Evolutionary conservation across 495 filamentous ascomycete genomes (phyloP), one percentile per base, ranked within the genome.

Genomic region (Aeminium ludgeri): DNA sequence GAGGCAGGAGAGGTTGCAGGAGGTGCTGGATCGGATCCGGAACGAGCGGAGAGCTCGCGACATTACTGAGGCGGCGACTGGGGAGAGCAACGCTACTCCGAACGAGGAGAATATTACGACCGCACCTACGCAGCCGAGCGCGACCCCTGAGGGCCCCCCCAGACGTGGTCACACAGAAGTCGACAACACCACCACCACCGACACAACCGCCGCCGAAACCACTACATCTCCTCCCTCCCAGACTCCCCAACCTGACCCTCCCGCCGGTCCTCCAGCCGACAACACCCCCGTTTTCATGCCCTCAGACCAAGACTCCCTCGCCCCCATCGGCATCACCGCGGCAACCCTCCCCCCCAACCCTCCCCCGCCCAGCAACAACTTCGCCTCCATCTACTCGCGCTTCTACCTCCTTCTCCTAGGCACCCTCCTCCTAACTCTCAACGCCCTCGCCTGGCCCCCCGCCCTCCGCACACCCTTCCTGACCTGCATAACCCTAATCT

Each of bases 221-320:
- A 19, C 43, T 3, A 25, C 23, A 3, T 28, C 50, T 17, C 38
- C 60, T 5, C 30, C 7, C 52, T 53, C 5, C 47, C 66, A 10
- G 67, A 61, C 40, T 61, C 59, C 11, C 68, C 85, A 35, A 77
- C 23, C 23, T 25, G 8, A 8, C 23, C 23, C 23, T 8, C 23
- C 23, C n/a, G n/a, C n/a, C n/a, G n/a, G n/a, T n/a, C n/a, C n/a
- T n/a, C n/a, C n/a, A n/a, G n/a, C 59, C 33, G 63, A 68, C 40
- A 55, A 68, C 12, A 69, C 68, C 0, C 80, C 82, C 0, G 70
- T 94, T 47, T 86, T 87, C 43, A 65, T 93, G 23, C 73, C 86
- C 1, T 80, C 85, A 4, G 84, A 89, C 52, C 86, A 91, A 63
- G 82, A 89, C 48, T 65, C 78, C 30, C 70, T 73, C 44, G 68